These are phyloP conservation scores for Hymenoscyphus linearis DNA, from an alignment of 2,329 filamentous ascomycete species.

Conservation along the genomic window DNA sequence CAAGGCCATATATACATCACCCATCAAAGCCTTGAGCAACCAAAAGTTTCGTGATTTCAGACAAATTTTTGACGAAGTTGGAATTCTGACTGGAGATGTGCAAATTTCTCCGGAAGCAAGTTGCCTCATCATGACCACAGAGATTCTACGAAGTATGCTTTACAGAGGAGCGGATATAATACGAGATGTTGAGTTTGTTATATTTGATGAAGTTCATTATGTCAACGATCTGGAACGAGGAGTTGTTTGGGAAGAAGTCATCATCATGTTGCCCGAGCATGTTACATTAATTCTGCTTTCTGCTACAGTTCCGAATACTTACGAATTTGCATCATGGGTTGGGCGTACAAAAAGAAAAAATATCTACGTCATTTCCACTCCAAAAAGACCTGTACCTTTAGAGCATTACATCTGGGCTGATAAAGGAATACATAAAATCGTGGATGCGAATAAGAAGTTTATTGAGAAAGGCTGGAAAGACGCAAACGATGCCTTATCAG, in stretches of 20 bases:
- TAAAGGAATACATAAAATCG: constrained; percentile 90
- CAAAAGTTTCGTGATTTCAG: constrained; percentile 98
- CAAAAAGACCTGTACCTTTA: constrained; percentile 88
- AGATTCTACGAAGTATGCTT: constrained; percentile 96
- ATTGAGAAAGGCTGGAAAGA: constrained; percentile 92
- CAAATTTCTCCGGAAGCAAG: constrained; percentile 97
- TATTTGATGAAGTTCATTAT: constrained; percentile 98
- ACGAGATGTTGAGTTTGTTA: constrained; percentile 95
- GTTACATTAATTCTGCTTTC: constrained; percentile 93
- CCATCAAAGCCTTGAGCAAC: constrained; percentile 97
- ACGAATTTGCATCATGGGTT: constrained; percentile 98
- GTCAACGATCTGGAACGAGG: constrained; percentile 94
- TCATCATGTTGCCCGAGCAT: constrained; percentile 98
- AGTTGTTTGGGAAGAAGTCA: constrained; percentile 99
- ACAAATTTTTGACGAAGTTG: constrained; percentile 86
- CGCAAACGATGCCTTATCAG: constrained; percentile 75
- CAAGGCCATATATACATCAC: constrained; percentile 97
- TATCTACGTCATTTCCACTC: constrained; percentile 97
- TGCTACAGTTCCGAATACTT: constrained; percentile 93
- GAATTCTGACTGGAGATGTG: constrained; percentile 93
- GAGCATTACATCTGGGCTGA: constrained; percentile 96
- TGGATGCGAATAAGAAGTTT: constrained; percentile 87
- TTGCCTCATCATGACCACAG: constrained; percentile 98
- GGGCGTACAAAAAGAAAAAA: constrained; percentile 97
- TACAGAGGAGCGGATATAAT: constrained; percentile 95